These are phyloP conservation scores for Mortierella sp. DNA, from an alignment of 371 early-diverging fungal genomes.

Conservation along the genomic window DNA sequence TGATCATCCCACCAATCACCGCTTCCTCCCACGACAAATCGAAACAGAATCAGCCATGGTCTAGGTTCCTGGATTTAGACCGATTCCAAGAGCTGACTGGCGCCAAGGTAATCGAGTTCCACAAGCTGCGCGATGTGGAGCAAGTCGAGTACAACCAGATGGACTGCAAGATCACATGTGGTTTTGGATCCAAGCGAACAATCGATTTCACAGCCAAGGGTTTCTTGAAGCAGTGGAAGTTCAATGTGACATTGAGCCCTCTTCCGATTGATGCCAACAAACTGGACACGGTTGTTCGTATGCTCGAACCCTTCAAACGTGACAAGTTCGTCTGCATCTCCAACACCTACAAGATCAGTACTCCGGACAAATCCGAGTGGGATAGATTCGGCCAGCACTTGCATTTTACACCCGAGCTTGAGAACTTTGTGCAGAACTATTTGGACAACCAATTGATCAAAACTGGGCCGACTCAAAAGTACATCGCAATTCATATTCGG, in stretches of 20 bases:
- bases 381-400: conserved; percentile 43
- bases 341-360: conserved; percentile 50
- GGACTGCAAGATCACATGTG: conserved; percentile 45
- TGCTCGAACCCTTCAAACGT: conserved; percentile 13
- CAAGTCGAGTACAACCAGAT: conserved; percentile 26
- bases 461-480: conserved; percentile 29
- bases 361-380: conserved; percentile 45
- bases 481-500: conserved; percentile 43
- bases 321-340: conserved; percentile 46
- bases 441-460: conserved; percentile 27
- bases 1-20: conserved; percentile 48
- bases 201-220: conserved; percentile 53
- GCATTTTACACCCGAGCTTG: conserved; percentile 33
- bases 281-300: conserved; percentile 22
- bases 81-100: conserved; percentile 43
- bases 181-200: conserved; percentile 44
- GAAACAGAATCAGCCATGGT: conserved; percentile 54
- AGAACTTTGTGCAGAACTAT: conserved; percentile 31
- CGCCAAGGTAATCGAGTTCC: conserved; percentile 43
- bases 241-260: conserved; percentile 27
- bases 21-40: conserved; percentile 53
- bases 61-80: conserved; percentile 44
- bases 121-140: conserved; percentile 37
- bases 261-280: conserved; percentile 32
- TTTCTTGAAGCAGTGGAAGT: conserved; percentile 46